phyloP scores from a whole-genome alignment of 441 rosid species.

The Bocquillonia castaneifolia region DNA sequence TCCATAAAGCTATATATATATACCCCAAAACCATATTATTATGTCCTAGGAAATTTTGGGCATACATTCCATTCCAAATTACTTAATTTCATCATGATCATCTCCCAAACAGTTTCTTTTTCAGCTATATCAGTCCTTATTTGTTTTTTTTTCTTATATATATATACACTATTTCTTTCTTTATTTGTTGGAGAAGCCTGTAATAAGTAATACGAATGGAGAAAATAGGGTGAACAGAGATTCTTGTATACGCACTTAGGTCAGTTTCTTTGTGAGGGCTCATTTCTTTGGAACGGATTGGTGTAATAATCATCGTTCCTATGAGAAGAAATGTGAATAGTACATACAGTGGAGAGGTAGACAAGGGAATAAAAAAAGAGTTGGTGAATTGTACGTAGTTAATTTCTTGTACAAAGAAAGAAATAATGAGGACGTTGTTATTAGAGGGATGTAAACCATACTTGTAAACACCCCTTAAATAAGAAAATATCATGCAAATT shows the following conservation, averaged over 20 bases:
- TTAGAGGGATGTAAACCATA: slow-evolving; percentile 2
- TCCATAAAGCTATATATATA: neutral
- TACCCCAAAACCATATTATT: slow-evolving; percentile 1
- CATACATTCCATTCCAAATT: slow-evolving; percentile 4
- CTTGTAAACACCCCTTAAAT: slow-evolving; percentile 3
- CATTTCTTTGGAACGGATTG: slow-evolving; percentile 19
- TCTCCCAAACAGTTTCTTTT: neutral
- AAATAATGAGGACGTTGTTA: slow-evolving; percentile 8
- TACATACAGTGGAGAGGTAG: slow-evolving; percentile 15
- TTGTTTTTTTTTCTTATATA: neutral
- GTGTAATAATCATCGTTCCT: slow-evolving; percentile 26
- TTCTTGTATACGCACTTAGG: slow-evolving; percentile 10
- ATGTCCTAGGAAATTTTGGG: slow-evolving; percentile 29
- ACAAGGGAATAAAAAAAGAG: slow-evolving; percentile 32
- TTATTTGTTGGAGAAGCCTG: slow-evolving; percentile 1
- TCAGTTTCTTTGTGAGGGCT: slow-evolving; percentile 13
- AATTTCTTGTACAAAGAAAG: slow-evolving; percentile 7
- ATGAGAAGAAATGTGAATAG: slow-evolving; percentile 37
- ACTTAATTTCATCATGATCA: neutral
- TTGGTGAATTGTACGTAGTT: slow-evolving; percentile 23
- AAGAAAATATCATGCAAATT: slow-evolving; percentile 5
- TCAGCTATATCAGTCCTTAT: neutral
- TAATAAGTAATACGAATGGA: slow-evolving; percentile 21
- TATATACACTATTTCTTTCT: slow-evolving; percentile 5
- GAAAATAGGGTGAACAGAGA: slow-evolving; percentile 15